Evolutionary conservation across 371 early-diverging fungal genomes (phyloP), one percentile per base, ranked within the genome.

Genomic region (Circinella umbellata): DNA sequence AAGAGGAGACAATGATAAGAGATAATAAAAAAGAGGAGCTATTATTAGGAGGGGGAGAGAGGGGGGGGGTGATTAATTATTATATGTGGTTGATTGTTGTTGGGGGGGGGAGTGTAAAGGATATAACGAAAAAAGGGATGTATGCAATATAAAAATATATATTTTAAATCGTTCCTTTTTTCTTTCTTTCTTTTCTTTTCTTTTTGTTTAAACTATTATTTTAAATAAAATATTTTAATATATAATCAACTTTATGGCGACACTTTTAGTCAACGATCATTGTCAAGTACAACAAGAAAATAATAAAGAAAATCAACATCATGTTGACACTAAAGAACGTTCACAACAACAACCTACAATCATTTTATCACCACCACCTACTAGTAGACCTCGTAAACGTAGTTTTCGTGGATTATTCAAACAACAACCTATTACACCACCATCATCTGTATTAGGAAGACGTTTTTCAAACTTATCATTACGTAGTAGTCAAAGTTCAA

Each of bases 281-380:
- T 42, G 11, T 42, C 42, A 42, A 42, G 42, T 42, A 42, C 57
- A 57, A n/a, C 51, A 51, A n/a, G 51, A 51, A 14, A 51, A 51
- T 51, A 51, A 51, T 51, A 8, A 51, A 5, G 17, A 47, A 15
- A 47, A 51, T n/a, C 51, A 0, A 51, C 51, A 51, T 14, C 51
- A 51, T 27, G 27, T 27, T 27, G 27, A 27, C 2, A n/a, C 1
- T 4, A 14, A 51, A n/a, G 27, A 59, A 17, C 61, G 3, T 17
- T 7, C 7, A 10, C 61, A 61, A 10, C 61, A 35, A n/a, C 69
- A 71, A n/a, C 73, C 73, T 8, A 69, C 73, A 5, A 73, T 73
- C 48, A 73, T 66, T 9, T 68, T 73, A 15, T 73, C 73, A 0
- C 73, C 73, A n/a, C 73, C 73, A 20, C 60, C 73, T 20, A 20